A percentile compares a stretch with the other conserved stretches of the same genome.
These are phyloP conservation scores for Syncephalis plumigaleata DNA, from an alignment of 371 early-diverging fungal species.

Conservation along the genomic window DNA sequence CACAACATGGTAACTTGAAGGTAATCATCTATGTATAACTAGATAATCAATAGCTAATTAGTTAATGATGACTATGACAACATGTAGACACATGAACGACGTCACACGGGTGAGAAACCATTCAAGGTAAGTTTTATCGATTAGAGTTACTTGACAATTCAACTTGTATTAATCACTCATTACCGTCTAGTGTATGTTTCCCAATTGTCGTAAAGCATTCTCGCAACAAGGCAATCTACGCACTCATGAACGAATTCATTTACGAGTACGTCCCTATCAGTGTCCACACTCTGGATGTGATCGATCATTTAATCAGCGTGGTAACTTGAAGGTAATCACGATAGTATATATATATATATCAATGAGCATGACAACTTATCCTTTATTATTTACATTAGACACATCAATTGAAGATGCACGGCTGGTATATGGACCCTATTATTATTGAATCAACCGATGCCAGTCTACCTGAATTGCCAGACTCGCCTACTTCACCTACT, in stretches of 20 bases:
- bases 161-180: neutral
- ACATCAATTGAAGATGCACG: no score
- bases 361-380: no score
- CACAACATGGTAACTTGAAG: constrained; percentile 38
- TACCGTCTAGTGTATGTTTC: constrained; percentile 18
- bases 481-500: no score
- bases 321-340: constrained; percentile 24
- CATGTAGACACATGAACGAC: constrained; percentile 43
- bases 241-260: constrained; percentile 56
- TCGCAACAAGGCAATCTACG: constrained; percentile 67
- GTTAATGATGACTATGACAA: constrained; percentile 7
- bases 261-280: constrained; percentile 46
- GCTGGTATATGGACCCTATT: no score
- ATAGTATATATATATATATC: no score
- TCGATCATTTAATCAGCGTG: constrained; percentile 43
- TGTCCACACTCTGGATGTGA: constrained; percentile 33
- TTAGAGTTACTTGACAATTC: neutral
- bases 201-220: constrained; percentile 47
- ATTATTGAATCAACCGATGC: no score
- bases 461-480: no score
- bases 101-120: constrained; percentile 48
- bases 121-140: constrained; percentile 20
- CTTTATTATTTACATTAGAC: no score
- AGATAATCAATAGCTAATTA: constrained; percentile 1
- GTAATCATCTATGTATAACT: constrained; percentile 18